Evolutionary conservation across 139 green algal species (phyloP), one percentile per base, ranked within the genome.

Genomic region (Helicosporidium sp.): DNA sequence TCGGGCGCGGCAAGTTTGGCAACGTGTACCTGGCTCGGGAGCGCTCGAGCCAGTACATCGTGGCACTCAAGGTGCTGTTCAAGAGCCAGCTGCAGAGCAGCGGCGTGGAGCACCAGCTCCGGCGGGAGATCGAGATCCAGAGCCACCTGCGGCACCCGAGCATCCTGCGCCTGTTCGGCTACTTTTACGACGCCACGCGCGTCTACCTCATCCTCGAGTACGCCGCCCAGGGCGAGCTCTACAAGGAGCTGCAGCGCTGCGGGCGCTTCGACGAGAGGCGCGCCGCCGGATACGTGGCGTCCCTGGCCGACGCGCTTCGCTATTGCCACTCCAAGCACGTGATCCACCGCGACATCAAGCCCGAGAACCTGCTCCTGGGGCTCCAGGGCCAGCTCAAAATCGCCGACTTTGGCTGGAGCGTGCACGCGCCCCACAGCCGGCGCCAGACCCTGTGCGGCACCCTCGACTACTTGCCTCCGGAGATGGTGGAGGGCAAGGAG

Each of bases 191-290:
- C 57, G 58, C 83, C 46, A 77, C 60, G 18, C 74, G 82, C 20
- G 80, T 97, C n/a, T 96, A 92, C 62, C 78, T 97, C n/a, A 94
- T 97, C 52, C 71, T 97, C 47, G 88, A 97, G 74, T 97, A 87
- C 54, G 88, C 88, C 2, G 74, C 78, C 15, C 74, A 77, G 33
- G 75, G 88, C 2, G 88, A 97, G 75, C 77, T 97, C 51, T 97
- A 95, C 73, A 89, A 91, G 57, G 73, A 96, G 68, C 72, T 97
- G 49, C 78, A 93, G 57, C 58, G 61, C 23, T 43, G 37, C n/a
- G 56, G 67, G 20, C 50, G 54, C 48, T 96, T 97, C 66, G 61
- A 67, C 35, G 88, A 97, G 68, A 34, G 51, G 47, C 64, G 58
- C 1, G 74, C 86, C 13, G 87, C 87, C 48, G 83, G 78, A 37